Evolutionary conservation across 2,329 filamentous ascomycete species (phyloP).

Genomic region (Tolypocladium ophioglossoides): DNA sequence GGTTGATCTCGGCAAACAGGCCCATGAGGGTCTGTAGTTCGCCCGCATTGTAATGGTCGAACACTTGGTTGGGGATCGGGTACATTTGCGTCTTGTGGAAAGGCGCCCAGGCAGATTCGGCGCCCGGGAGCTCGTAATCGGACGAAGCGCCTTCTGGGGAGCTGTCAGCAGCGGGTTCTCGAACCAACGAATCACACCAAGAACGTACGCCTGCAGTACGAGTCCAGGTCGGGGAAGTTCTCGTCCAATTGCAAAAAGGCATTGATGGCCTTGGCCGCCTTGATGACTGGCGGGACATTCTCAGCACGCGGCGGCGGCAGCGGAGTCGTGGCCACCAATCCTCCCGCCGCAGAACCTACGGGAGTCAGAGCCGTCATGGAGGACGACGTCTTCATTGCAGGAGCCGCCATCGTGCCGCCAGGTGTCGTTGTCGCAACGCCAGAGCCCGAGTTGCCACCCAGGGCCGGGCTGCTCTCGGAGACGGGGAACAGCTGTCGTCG

Average conservation of each 20-base stretch:
- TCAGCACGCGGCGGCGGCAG: slow-evolving; percentile 34
- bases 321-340: slow-evolving; percentile 19
- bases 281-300: slow-evolving; percentile 57
- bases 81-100: slow-evolving; percentile 83
- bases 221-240: slow-evolving; percentile 80
- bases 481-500: slow-evolving; percentile 40
- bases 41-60: slow-evolving; percentile 82
- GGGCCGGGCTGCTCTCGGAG: slow-evolving; percentile 15
- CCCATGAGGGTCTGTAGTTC: slow-evolving; percentile 91
- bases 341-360: slow-evolving; percentile 10
- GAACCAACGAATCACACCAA: neutral
- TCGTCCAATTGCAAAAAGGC: slow-evolving; percentile 64
- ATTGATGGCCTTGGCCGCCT: slow-evolving; percentile 77
- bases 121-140: slow-evolving; percentile 71
- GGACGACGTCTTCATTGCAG: neutral
- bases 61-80: slow-evolving; percentile 82
- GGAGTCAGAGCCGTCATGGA: slow-evolving; percentile 13
- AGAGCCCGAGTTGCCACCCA: slow-evolving; percentile 5
- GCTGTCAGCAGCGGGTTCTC: slow-evolving; percentile 13
- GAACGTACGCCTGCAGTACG: slow-evolving; percentile 73
- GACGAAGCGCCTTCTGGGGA: slow-evolving; percentile 72
- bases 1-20: slow-evolving; percentile 85
- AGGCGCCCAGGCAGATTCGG: slow-evolving; percentile 66
- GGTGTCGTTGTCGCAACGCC: slow-evolving; percentile 8
- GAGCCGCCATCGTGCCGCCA: neutral